Percentiles rank a stretch among this genome's conserved stretches.
These are phyloP conservation scores for Abrus precatorius DNA, from an alignment of 306 rosid species.

Conservation along the genomic window DNA sequence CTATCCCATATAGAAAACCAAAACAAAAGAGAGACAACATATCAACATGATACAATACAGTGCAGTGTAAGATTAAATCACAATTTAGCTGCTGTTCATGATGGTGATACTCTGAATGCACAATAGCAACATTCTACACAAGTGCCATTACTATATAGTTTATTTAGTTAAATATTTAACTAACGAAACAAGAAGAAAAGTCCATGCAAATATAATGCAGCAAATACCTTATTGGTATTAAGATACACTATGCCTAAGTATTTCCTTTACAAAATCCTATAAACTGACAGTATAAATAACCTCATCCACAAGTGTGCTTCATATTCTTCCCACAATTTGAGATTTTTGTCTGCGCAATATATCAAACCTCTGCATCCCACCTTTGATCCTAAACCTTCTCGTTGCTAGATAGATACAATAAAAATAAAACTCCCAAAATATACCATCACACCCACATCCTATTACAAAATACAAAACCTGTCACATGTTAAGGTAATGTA, in stretches of 20 bases:
- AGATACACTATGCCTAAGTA: neutral
- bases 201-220: conserved; percentile 15
- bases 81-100: neutral
- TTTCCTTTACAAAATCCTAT: neutral
- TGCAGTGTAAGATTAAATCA: conserved; percentile 9
- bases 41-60: neutral
- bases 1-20: neutral
- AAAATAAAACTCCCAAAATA: conserved; percentile 7
- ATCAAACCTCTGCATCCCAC: neutral
- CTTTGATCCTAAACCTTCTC: conserved; percentile 15
- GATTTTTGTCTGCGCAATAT: neutral
- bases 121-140: neutral
- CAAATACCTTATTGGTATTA: neutral
- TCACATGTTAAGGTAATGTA: neutral
- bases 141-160: conserved; percentile 3
- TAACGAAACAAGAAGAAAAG: neutral
- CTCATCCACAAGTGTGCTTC: neutral
- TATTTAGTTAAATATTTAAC: conserved; percentile 9
- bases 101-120: neutral
- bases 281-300: neutral
- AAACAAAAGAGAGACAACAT: neutral
- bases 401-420: conserved; percentile 7
- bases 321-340: conserved; percentile 15
- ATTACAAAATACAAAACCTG: neutral
- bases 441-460: conserved; percentile 1